Base-by-base conservation (phyloP, 2,329 filamentous ascomycete species). In the Biscogniauxia marginata region DNA sequence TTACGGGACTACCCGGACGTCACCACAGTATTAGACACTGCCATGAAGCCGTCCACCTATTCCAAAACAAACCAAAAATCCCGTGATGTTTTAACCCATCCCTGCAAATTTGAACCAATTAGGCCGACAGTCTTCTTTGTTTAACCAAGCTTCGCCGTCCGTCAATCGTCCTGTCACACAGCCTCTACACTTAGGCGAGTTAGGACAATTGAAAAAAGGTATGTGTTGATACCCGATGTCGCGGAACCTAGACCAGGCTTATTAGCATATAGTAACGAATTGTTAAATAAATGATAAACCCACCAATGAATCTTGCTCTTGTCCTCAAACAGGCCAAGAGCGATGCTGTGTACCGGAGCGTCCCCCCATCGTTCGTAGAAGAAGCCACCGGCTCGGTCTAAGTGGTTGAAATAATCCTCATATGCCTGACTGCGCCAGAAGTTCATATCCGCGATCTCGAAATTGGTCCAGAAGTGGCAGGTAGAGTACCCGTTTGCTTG, bases 361-460 rank as follows among this genome's bases (percentile, higher is more conserved):
- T 99, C 95, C 8, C 95, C 95, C 95, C 95, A 99, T 65, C 95
- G 83, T 77, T 99, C 95, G 71, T 99, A 99, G 74, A 96, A 99
- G 83, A 99, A 99, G 21, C 95, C 95, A 39, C 95, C 95, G 0
- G 93, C 91, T 19, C 90, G 85, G 74, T 99, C 95, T 30, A 99
- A 82, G 73, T 98, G 92, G 70, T 96, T 87, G 71, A 99, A 99
- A 74, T 97, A 99, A 61, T 96, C 92, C 70, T 96, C 90, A 71
- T 99, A 99, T 47, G 85, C 82, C 71, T 93, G 85, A 70, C 91
- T 90, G 49, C 95, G 82, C 90, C 92, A 99, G 75, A 99, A 96
- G 61, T 84, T 84, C 83, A 99, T 84, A 73, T 97, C 91, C 48
- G 84, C 93, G 66, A 99, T 93, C 75, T 99, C 95, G 67, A 99